Evolutionary conservation across 768 basidiomycete species (phyloP), one percentile per base, ranked within the genome.

Genomic region (Boletus pseudopeckii): DNA sequence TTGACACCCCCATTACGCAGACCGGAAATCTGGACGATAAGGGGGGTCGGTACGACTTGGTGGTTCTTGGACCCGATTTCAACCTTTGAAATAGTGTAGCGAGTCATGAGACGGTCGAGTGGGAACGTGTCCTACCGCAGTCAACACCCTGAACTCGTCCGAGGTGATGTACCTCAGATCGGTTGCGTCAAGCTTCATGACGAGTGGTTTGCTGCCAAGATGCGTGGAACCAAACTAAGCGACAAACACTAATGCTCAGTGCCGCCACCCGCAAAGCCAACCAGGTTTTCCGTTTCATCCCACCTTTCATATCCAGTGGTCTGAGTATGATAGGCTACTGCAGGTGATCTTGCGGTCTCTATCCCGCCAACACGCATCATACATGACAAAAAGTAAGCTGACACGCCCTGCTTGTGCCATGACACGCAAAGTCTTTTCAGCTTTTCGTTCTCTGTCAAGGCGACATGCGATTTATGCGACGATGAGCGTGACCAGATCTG

Each of bases 11-110:
- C 97, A 54, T 86, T 87, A 34, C 93, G 79, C 41, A 98, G 75
- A n/a, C 92, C 90, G 4, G 94, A 94, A 40, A 98, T 88, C 70
- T 96, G 92, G 5, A 88, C 86, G 57, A 98, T 91, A 60, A 98
- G 82, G 0, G 81, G 72, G 8, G 89, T 85, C 3, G 97, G 97
- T 14, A 99, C 95, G 36, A 97, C 81, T 71, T 98, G 90, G 65
- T 99, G 97, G 68, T 98, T 98, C 76, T 97, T 97, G 5, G 91
- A 94, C 18, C 96, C 97, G 80, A 96, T 92, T 75, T 99, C 97
- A 34, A 91, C 91, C 95, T 98, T 42, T 10, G 15, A 15, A 24
- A 50, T 15, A n/a, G 33, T 26, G 44, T 39, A 33, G 63, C 48
- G 39, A 30, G 22, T 17, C 13, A 57, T 3, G 40, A 45, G 48